A percentile compares a stretch with the other conserved stretches of the same genome.
These are phyloP conservation scores for Podosphaera aphanis DNA, from an alignment of 2,329 filamentous ascomycete genomes.

Conservation along the genomic window DNA sequence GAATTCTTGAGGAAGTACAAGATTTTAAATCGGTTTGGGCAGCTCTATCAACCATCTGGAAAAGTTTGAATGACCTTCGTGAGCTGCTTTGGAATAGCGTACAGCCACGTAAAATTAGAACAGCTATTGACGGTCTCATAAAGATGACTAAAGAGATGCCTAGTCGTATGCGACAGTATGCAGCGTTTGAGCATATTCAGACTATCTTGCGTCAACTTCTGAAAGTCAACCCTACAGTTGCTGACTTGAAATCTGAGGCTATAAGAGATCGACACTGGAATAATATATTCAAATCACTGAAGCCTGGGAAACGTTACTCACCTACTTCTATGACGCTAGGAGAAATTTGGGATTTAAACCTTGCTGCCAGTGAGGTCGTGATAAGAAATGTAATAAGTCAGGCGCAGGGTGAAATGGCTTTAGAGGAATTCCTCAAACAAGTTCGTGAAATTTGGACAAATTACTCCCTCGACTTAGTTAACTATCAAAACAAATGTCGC, in stretches of 20 bases:
- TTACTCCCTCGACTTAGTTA: slow-evolving; percentile 80
- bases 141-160: slow-evolving; percentile 99
- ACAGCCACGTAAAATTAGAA: slow-evolving; percentile 76
- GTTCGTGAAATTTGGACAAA: slow-evolving; percentile 94
- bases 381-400: slow-evolving; percentile 88
- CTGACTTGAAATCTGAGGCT: slow-evolving; percentile 86
- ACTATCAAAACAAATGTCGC: slow-evolving; percentile 94
- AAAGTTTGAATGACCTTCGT: slow-evolving; percentile 76
- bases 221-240: slow-evolving; percentile 72
- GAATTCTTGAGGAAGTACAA: slow-evolving; percentile 82
- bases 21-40: slow-evolving; percentile 99
- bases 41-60: slow-evolving; percentile 86
- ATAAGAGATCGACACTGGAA: slow-evolving; percentile 92
- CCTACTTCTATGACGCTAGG: slow-evolving; percentile 88
- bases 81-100: slow-evolving; percentile 90
- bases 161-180: slow-evolving; percentile 94
- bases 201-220: slow-evolving; percentile 67
- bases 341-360: slow-evolving; percentile 92
- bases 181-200: slow-evolving; percentile 97
- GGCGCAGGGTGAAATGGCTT: slow-evolving; percentile 90
- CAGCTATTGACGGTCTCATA: slow-evolving; percentile 72
- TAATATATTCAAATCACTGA: slow-evolving; percentile 91
- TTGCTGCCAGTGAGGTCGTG: slow-evolving; percentile 63
- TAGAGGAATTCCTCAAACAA: slow-evolving; percentile 91
- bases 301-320: slow-evolving; percentile 80